Percentiles rank a stretch among this genome's conserved stretches.
These are phyloP conservation scores for Rhizopus arrhizus DNA, from an alignment of 371 early-diverging fungal species.

Conservation along the genomic window DNA sequence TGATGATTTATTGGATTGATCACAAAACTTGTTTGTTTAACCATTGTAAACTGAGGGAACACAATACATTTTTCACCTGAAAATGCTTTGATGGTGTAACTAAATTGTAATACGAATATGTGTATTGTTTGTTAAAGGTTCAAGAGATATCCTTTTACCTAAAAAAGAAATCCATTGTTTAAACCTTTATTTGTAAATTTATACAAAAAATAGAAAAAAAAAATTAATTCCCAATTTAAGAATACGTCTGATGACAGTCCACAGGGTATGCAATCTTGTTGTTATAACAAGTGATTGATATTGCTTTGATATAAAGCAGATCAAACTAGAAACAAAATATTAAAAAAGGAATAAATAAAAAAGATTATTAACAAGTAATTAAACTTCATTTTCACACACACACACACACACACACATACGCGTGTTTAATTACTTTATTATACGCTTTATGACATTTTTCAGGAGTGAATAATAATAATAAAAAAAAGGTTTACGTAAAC, in stretches of 20 bases:
- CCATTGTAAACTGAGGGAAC: not conserved
- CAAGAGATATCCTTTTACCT: not conserved
- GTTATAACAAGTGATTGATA: no score
- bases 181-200: conserved; percentile 4
- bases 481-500: no score
- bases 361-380: no score
- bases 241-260: not conserved
- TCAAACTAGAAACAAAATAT: no score
- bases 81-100: not conserved
- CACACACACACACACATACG: no score
- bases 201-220: not conserved
- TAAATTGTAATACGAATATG: not conserved
- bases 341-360: no score
- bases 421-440: no score
- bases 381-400: no score
- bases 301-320: no score
- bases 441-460: not conserved
- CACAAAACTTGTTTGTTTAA: not conserved
- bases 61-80: no score
- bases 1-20: no score
- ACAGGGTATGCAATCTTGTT: no score
- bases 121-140: not conserved
- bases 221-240: not conserved
- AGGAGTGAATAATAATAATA: not conserved
- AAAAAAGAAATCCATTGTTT: not conserved